Conservation (phyloP, 768 basidiomycete genomes). For the Leucocoprinus sp. region DNA sequence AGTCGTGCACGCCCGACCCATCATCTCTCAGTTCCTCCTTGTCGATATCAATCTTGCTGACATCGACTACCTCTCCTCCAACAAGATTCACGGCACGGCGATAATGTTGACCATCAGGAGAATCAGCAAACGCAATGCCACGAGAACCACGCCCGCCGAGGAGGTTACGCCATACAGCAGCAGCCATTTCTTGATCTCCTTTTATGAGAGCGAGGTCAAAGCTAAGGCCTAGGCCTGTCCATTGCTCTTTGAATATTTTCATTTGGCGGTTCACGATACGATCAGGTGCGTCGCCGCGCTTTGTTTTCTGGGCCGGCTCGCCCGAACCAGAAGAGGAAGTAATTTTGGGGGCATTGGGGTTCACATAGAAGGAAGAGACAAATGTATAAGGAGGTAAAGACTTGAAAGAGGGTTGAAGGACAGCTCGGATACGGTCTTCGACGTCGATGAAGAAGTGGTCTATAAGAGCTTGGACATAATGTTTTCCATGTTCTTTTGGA, state of each 20-base stretch:
- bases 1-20: conserved; percentile 66
- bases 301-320: conserved; percentile 12
- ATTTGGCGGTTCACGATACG: conserved; percentile 77
- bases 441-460: conserved; percentile 95
- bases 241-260: conserved; percentile 89
- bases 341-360: conserved; percentile 29
- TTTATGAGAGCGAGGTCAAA: conserved; percentile 71
- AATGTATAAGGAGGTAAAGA: conserved; percentile 39
- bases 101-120: conserved; percentile 26
- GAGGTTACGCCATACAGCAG: conserved; percentile 85
- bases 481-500: conserved; percentile 52
- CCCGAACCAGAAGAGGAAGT: conserved; percentile 9
- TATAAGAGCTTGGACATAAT: conserved; percentile 74
- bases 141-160: conserved; percentile 78
- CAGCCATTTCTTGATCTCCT: conserved; percentile 79
- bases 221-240: conserved; percentile 72
- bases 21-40: conserved; percentile 58
- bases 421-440: conserved; percentile 80
- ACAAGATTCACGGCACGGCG: conserved; percentile 64
- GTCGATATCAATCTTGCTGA: conserved; percentile 48
- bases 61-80: conserved; percentile 54
- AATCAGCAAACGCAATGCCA: conserved; percentile 45
- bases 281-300: conserved; percentile 52
- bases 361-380: conserved; percentile 35
- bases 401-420: conserved; percentile 52